phyloP scores from a whole-genome alignment of 805 yeast genomes.

The Wickerhamomyces bisporus region DNA sequence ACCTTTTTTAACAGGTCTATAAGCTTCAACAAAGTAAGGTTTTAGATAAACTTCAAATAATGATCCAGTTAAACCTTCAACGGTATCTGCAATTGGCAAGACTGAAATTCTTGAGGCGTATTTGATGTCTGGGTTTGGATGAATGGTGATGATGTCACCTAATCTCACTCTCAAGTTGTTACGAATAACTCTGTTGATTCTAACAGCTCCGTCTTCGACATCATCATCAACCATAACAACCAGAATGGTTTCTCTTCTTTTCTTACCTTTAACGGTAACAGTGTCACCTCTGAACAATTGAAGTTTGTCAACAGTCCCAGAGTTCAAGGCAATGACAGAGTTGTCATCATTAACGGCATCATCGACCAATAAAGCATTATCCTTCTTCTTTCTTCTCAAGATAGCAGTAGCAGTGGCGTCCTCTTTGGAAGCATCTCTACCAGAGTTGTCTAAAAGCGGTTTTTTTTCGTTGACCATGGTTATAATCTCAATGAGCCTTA shows the following conservation, averaged over 20 bases:
- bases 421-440: constrained; percentile 51
- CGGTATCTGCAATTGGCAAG: constrained; percentile 95
- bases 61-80: constrained; percentile 96
- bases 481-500: neutral
- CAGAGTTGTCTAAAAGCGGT: constrained; percentile 59
- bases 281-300: constrained; percentile 98
- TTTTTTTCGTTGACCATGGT: constrained; percentile 31
- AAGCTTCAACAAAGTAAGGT: constrained; percentile 98
- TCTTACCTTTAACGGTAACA: constrained; percentile 94
- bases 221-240: constrained; percentile 96
- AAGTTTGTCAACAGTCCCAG: constrained; percentile 89
- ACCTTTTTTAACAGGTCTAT: constrained; percentile 97
- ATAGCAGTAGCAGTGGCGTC: constrained; percentile 94
- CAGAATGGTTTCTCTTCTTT: constrained; percentile 94
- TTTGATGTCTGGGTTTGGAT: constrained; percentile 97
- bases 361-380: constrained; percentile 85
- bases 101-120: constrained; percentile 93
- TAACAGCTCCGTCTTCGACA: constrained; percentile 89
- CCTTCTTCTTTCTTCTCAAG: constrained; percentile 95
- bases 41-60: constrained; percentile 92
- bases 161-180: constrained; percentile 90
- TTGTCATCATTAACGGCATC: constrained; percentile 97
- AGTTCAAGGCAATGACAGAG: constrained; percentile 91
- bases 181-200: constrained; percentile 94
- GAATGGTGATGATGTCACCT: constrained; percentile 87